Percentiles rank a stretch among this genome's conserved stretches.
These are phyloP conservation scores for Pulveroboletus sp. DNA, from an alignment of 768 basidiomycete genomes.

Conservation along the genomic window DNA sequence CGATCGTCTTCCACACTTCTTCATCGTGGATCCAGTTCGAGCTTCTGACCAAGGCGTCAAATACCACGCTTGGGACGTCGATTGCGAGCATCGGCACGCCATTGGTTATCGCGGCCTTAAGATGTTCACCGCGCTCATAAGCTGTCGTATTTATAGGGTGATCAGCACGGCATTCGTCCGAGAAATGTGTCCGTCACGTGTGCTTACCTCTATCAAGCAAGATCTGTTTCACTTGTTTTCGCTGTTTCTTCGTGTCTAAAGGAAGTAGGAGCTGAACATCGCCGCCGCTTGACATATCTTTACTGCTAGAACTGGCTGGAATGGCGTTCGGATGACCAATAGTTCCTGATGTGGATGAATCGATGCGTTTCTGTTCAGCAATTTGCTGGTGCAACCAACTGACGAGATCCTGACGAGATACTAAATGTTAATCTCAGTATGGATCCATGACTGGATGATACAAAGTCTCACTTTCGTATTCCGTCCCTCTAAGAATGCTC, in stretches of 20 bases:
- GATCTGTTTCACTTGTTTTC: conserved; percentile 66
- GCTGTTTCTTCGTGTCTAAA: conserved; percentile 66
- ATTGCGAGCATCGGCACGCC: conserved; percentile 68
- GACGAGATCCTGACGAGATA: conserved; percentile 64
- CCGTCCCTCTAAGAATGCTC: conserved; percentile 73
- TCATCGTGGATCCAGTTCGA: conserved; percentile 70
- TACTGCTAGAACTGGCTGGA: conserved; percentile 29
- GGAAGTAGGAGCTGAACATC: conserved; percentile 66
- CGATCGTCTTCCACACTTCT: conserved; percentile 63
- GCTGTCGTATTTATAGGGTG: conserved; percentile 35
- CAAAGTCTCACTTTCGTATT: conserved; percentile 53
- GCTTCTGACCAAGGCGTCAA: conserved; percentile 56
- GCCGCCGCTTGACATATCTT: conserved; percentile 32
- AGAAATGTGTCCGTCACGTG: not conserved
- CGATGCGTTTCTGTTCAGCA: conserved; percentile 72
- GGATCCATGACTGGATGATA: not conserved
- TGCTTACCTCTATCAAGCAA: conserved; percentile 59
- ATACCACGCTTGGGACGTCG: conserved; percentile 56
- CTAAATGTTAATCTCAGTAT: conserved; percentile 34
- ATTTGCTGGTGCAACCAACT: conserved; percentile 74
- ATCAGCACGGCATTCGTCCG: not conserved
- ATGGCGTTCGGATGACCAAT: conserved; percentile 38
- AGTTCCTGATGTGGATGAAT: conserved; percentile 59
- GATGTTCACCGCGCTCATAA: conserved; percentile 53
- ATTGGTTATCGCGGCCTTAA: conserved; percentile 55